A percentile compares a stretch with the other conserved stretches of the same genome.
Evolutionary conservation across 805 yeast species (phyloP).

Genomic region (Schwanniomyces pseudopolymorphus): DNA sequence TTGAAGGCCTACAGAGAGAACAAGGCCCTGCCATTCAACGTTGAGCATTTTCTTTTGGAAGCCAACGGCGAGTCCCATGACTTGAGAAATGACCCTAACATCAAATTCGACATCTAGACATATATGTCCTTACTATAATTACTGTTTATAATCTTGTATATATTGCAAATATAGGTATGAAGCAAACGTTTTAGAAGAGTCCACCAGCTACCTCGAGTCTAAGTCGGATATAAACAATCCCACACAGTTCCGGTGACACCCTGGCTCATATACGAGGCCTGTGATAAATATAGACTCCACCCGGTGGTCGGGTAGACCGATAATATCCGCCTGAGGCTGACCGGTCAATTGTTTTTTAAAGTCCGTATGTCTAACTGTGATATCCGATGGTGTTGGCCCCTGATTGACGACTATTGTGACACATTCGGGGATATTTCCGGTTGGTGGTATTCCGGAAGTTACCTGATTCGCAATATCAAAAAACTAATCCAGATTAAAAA

Average conservation of each 20-base stretch:
- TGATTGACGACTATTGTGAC: neutral
- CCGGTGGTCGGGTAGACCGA: too few species aligned
- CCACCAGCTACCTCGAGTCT: too few species aligned
- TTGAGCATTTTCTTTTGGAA: conserved; percentile 31
- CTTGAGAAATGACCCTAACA: conserved; percentile 27
- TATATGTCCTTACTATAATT: neutral
- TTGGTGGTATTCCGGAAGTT: neutral
- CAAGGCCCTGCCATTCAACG: conserved; percentile 46
- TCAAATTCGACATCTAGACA: conserved; percentile 26
- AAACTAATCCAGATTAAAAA: neutral
- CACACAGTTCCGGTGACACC: too few species aligned
- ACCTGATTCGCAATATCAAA: neutral
- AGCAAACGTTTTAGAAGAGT: neutral
- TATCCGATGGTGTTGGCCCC: neutral
- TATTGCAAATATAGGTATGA: neutral
- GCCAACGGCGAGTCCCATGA: conserved; percentile 23
- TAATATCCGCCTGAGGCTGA: too few species aligned
- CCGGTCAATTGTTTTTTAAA: too few species aligned
- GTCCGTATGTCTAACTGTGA: too few species aligned
- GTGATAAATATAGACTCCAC: too few species aligned
- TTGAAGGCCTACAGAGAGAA: conserved; percentile 72
- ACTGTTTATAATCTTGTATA: neutral
- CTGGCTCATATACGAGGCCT: too few species aligned
- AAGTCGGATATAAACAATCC: too few species aligned
- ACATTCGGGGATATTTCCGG: neutral